Conservation (phyloP, 257 asterid species). For the Paraleonurus japonicus region DNA sequence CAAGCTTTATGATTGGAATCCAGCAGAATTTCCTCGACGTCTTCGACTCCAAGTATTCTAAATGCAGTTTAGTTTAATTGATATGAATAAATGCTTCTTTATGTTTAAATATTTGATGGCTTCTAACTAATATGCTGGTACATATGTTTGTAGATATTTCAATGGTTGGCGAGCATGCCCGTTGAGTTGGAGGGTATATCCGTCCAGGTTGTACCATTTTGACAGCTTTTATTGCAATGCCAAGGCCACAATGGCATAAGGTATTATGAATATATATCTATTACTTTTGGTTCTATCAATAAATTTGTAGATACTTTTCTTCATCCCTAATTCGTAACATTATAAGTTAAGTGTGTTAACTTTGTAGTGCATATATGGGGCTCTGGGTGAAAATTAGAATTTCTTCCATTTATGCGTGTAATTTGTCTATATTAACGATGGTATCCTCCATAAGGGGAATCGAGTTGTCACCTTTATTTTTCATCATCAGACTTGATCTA, state of each 20-base stretch:
- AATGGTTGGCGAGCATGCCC: slow-evolving; percentile 97
- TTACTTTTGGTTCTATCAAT: neutral
- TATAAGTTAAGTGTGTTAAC: neutral
- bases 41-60: slow-evolving; percentile 92
- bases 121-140: slow-evolving; percentile 29
- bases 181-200: slow-evolving; percentile 87
- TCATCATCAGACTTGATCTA: neutral
- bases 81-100: slow-evolving; percentile 25
- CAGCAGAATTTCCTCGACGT: slow-evolving; percentile 92
- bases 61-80: slow-evolving; percentile 64
- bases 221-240: slow-evolving; percentile 79
- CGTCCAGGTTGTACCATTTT: slow-evolving; percentile 95
- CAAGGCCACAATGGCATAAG: slow-evolving; percentile 69
- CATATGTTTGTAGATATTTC: slow-evolving; percentile 58
- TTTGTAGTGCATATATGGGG: neutral
- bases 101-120: slow-evolving; percentile 9
- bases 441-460: neutral
- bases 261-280: slow-evolving; percentile 35
- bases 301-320: neutral
- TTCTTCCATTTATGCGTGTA: neutral
- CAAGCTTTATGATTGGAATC: slow-evolving; percentile 96
- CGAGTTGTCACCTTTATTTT: slow-evolving; percentile 3
- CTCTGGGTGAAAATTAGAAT: neutral
- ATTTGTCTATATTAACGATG: neutral
- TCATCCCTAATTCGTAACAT: neutral